A percentile compares a stretch with the other conserved stretches of the same genome.
phyloP scores from a whole-genome alignment of 2,329 filamentous ascomycete species.

The Claviceps humidiphila region DNA sequence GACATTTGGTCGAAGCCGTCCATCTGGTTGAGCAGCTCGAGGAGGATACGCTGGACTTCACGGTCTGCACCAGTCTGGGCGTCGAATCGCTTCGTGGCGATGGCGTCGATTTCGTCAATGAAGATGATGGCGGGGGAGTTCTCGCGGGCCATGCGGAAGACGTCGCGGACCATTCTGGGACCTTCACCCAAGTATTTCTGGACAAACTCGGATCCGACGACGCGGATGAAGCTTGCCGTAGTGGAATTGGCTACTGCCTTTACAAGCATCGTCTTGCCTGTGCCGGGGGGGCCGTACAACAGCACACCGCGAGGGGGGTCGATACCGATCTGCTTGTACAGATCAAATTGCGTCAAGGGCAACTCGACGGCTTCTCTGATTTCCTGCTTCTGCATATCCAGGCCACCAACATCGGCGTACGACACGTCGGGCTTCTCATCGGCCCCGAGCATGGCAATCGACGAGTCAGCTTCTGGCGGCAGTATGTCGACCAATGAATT shows the following conservation, averaged over 20 bases:
- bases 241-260: conserved; percentile 98
- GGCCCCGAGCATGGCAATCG: conserved; percentile 91
- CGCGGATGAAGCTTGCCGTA: conserved; percentile 94
- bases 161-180: conserved; percentile 95
- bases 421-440: conserved; percentile 98
- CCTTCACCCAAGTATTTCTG: conserved; percentile 98
- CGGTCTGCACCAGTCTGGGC: conserved; percentile 95
- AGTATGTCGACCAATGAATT: conserved; percentile 98
- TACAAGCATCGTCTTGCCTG: conserved; percentile 93
- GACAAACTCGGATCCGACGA: conserved; percentile 95
- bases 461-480: conserved; percentile 96
- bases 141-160: conserved; percentile 97
- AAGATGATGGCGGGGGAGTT: conserved; percentile 98
- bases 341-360: conserved; percentile 91
- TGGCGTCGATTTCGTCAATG: conserved; percentile 98
- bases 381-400: conserved; percentile 99
- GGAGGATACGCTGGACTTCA: conserved; percentile 95
- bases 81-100: conserved; percentile 98
- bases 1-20: conserved; percentile 97
- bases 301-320: conserved; percentile 93
- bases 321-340: conserved; percentile 98
- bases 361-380: conserved; percentile 96
- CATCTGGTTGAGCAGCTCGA: conserved; percentile 98
- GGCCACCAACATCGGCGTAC: conserved; percentile 91
- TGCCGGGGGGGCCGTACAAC: conserved; percentile 90